Base-by-base conservation (phyloP, 2,329 filamentous ascomycete species). In the Aureobasidium sp. region DNA sequence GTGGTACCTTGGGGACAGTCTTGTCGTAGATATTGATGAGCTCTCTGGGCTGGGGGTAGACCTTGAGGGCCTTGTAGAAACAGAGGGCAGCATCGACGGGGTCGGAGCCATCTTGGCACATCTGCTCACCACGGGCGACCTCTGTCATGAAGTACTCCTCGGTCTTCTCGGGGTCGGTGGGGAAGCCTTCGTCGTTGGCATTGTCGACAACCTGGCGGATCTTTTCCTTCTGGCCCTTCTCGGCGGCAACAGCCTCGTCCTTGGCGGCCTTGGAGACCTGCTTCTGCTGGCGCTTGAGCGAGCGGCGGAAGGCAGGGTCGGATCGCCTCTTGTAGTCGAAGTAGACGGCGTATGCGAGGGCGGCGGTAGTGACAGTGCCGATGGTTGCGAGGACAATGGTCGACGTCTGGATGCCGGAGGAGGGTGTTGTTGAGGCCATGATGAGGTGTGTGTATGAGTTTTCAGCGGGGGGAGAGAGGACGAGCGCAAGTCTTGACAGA, bases 11-110 rank as follows among this genome's bases (percentile, higher is more conserved):
- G 70, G 93, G 88, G 50, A 97, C 92, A 36, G 94, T 97, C 85
- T 96, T 96, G 77, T 99, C 94, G 78, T 99, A 99, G 76, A 99
- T 96, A 71, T 84, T 85, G 75, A 99, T 97, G 70, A 99, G 82
- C 73, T 97, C 94, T 70, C 87, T 84, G 13, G 93, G 94, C 71
- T 90, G 89, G 58, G 94, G 94, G 79, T 99, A 99, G 69, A 97
- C 94, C 84, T 99, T 99, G 68, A 99, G 84, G 48, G 92, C 94
- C 83, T 92, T 95, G 85, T 97, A 99, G 80, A 99, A 99, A 76
- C 90, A 91, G 64, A 97, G 80, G 52, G 94, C 93, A 57, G 94
- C 90, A 67, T 97, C 92, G 63, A 96, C 77, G 44, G 83, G 80
- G 72, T 87, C 84, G 68, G 84, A 78, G 68, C 87, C 90, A 76